Conservation (phyloP, 352 stramenopile genomes). For the Globisporangium alternatum region DNA sequence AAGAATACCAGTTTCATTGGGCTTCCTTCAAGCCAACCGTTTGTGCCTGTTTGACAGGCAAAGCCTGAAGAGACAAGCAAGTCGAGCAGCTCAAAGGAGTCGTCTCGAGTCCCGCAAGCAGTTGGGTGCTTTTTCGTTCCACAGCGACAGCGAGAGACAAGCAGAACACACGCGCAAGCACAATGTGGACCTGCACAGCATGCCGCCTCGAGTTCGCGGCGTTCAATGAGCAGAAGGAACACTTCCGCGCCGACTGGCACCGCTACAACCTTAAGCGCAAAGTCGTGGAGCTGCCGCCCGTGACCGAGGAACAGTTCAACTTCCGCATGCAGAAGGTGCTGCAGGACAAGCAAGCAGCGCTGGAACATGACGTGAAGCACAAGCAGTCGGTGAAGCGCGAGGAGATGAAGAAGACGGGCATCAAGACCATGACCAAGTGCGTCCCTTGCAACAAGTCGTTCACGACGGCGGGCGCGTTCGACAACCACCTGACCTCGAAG, state of each 20-base stretch:
- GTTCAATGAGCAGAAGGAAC: slow-evolving; percentile 72
- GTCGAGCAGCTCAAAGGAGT: background rate
- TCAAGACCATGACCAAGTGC: slow-evolving; percentile 80
- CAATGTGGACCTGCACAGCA: slow-evolving; percentile 81
- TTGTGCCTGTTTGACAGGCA: slow-evolving; percentile 1
- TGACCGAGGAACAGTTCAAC: slow-evolving; percentile 88
- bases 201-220: slow-evolving; percentile 69
- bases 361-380: slow-evolving; percentile 63
- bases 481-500: slow-evolving; percentile 86
- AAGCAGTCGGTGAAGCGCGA: slow-evolving; percentile 69
- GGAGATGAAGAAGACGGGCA: slow-evolving; percentile 60
- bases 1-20: background rate
- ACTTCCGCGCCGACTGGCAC: slow-evolving; percentile 97
- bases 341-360: slow-evolving; percentile 51
- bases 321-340: slow-evolving; percentile 73
- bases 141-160: background rate
- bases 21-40: slow-evolving; percentile 9
- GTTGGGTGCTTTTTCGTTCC: slow-evolving; percentile 1
- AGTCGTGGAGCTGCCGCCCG: slow-evolving; percentile 90
- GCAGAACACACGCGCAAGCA: background rate
- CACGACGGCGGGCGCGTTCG: slow-evolving; percentile 72
- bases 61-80: slow-evolving; percentile 5
- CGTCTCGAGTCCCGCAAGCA: background rate
- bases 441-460: slow-evolving; percentile 86
- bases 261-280: slow-evolving; percentile 96